Conservation (phyloP, 73 alveolate genomes). For the Paramecium octaurelia region DNA sequence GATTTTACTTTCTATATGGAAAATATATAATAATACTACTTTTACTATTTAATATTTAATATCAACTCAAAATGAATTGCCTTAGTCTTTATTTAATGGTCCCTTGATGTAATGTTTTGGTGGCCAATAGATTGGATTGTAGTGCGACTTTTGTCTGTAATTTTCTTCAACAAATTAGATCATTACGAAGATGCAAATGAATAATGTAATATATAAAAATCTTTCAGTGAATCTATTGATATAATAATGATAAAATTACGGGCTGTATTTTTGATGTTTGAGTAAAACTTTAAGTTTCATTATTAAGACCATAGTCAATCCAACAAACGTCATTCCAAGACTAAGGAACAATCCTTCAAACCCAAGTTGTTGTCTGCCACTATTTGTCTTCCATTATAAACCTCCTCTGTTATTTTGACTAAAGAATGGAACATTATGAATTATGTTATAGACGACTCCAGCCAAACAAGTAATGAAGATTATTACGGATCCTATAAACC, state of each 20-base stretch:
- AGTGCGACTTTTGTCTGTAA: conserved; percentile 45
- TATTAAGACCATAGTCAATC: conserved; percentile 29
- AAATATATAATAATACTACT: neutral
- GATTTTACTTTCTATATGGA: too few relatives aligned
- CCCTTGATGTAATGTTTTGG: conserved; percentile 56
- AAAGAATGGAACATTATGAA: conserved; percentile 59
- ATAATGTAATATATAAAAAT: neutral
- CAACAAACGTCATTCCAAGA: conserved; percentile 27
- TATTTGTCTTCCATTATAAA: neutral
- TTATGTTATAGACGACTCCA: conserved; percentile 53
- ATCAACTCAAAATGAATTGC: conserved; percentile 55
- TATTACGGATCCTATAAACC: conserved; percentile 54
- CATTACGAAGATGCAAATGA: neutral
- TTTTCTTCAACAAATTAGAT: conserved; percentile 32
- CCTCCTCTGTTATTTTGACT: neutral
- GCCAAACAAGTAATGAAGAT: conserved; percentile 50
- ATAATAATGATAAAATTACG: neutral
- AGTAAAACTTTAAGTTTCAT: neutral
- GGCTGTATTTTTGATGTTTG: neutral
- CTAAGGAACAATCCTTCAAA: conserved; percentile 57
- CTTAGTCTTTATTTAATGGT: conserved; percentile 59
- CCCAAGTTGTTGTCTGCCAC: conserved; percentile 54
- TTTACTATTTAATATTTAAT: neutral
- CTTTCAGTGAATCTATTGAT: neutral
- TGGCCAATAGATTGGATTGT: conserved; percentile 54